Evolutionary conservation across 2,329 filamentous ascomycete species (phyloP).

Genomic region (Cladobotryum mycophilum): DNA sequence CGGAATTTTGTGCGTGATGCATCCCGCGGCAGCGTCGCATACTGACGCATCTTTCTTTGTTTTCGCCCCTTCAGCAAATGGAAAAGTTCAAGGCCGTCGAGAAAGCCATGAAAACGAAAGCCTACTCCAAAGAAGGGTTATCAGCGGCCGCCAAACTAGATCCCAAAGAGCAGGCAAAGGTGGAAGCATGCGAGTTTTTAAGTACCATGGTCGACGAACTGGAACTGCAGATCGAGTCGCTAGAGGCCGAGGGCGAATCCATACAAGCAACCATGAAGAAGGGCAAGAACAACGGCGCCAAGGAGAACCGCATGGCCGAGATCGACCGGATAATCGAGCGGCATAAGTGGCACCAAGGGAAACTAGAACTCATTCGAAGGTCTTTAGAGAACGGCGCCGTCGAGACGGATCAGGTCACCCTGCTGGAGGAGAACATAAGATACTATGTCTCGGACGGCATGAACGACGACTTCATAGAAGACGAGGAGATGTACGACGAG

Average conservation of each 20-base stretch:
- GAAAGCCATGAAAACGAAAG: constrained; percentile 99
- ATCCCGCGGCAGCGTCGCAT: constrained; percentile 1
- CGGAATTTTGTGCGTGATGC: constrained; percentile 6
- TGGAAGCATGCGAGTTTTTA: constrained; percentile 82
- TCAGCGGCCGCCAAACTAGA: constrained; percentile 89
- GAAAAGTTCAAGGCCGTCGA: constrained; percentile 99
- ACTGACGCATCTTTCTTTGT: neutral
- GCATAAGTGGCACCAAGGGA: constrained; percentile 94
- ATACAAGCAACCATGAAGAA: constrained; percentile 91
- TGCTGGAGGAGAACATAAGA: constrained; percentile 84
- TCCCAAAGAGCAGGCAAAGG: constrained; percentile 94
- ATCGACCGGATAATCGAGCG: constrained; percentile 79
- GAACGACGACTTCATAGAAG: constrained; percentile 85
- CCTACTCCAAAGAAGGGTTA: constrained; percentile 95
- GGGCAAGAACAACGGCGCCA: constrained; percentile 78
- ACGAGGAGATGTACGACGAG: constrained; percentile 93
- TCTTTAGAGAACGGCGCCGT: constrained; percentile 89
- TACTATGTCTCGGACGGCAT: constrained; percentile 92
- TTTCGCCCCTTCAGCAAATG: constrained; percentile 66
- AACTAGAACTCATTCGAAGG: constrained; percentile 83
- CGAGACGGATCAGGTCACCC: constrained; percentile 78
- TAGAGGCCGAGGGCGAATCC: constrained; percentile 83
- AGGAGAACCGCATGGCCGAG: constrained; percentile 81
- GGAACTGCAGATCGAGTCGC: constrained; percentile 84
- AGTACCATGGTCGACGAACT: constrained; percentile 84